phyloP scores from a whole-genome alignment of 2,329 filamentous ascomycete genomes.

The Pseudonectria foliicola region DNA sequence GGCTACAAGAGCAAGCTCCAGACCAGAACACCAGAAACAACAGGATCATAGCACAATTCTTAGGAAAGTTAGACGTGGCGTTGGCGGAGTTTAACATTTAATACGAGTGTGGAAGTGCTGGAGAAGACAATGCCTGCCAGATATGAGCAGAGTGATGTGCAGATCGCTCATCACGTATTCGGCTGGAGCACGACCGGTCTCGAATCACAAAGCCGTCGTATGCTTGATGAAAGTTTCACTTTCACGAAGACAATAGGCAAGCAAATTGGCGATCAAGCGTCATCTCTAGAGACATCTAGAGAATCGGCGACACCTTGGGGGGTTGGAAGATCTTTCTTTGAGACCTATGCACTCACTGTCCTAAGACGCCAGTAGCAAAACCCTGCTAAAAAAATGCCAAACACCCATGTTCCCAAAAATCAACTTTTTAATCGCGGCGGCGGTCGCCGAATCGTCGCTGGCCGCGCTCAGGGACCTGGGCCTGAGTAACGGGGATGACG shows the following conservation, averaged over 20 bases:
- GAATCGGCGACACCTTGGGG: slow-evolving; percentile 88
- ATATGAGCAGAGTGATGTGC: no score
- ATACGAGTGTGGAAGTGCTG: no score
- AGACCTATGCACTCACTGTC: slow-evolving; percentile 54
- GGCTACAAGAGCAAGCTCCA: slow-evolving; percentile 39
- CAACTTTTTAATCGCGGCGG: slow-evolving; percentile 31
- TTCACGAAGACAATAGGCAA: slow-evolving; percentile 18
- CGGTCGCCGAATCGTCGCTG: slow-evolving; percentile 71
- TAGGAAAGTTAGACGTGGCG: slow-evolving; percentile 4
- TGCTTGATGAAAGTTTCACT: slow-evolving; percentile 11
- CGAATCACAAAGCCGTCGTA: no score
- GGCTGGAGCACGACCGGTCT: not conserved
- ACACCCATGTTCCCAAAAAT: slow-evolving; percentile 31
- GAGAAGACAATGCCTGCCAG: no score
- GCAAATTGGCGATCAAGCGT: slow-evolving; percentile 86
- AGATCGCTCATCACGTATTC: not conserved
- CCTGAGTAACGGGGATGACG: slow-evolving; percentile 82
- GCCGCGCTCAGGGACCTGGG: slow-evolving; percentile 74
- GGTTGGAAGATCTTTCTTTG: slow-evolving; percentile 51
- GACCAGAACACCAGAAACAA: slow-evolving; percentile 7
- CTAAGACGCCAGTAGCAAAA: slow-evolving; percentile 48
- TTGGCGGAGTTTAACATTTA: slow-evolving; percentile 4
- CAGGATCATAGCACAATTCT: slow-evolving; percentile 2
- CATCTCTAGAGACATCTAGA: slow-evolving; percentile 52
- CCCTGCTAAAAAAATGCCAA: slow-evolving; percentile 38